These are phyloP conservation scores for Penicillium robsamsonii DNA, from an alignment of 495 filamentous ascomycete species.

Conservation along the genomic window DNA sequence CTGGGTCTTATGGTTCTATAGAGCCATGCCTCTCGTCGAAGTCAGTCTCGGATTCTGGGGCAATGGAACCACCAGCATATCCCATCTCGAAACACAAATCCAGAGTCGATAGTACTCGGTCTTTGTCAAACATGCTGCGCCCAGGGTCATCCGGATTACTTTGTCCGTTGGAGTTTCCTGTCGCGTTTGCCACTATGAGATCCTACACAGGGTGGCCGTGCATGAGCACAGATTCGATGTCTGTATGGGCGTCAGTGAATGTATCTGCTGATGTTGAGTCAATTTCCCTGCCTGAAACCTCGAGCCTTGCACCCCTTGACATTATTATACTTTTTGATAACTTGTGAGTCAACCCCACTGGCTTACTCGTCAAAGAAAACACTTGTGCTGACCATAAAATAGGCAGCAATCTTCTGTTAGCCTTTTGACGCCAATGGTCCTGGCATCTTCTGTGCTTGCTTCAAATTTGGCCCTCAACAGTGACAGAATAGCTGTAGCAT, in stretches of 20 bases:
- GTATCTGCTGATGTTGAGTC: slow-evolving; percentile 26
- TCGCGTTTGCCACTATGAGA: slow-evolving; percentile 23
- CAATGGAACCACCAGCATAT: neutral
- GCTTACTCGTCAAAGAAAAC: neutral
- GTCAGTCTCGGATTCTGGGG: neutral
- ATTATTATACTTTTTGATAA: slow-evolving; percentile 27
- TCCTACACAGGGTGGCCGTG: slow-evolving; percentile 9
- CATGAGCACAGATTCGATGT: slow-evolving; percentile 15
- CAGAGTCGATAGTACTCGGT: neutral
- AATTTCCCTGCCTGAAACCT: slow-evolving; percentile 12
- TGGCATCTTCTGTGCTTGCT: slow-evolving; percentile 19
- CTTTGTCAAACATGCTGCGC: neutral
- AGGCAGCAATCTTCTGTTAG: slow-evolving; percentile 17
- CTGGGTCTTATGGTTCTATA: slow-evolving; percentile 21
- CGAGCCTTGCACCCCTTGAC: slow-evolving; percentile 24
- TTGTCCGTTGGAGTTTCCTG: slow-evolving; percentile 21
- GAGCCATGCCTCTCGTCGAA: slow-evolving; percentile 3
- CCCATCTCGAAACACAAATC: neutral
- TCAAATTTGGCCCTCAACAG: slow-evolving; percentile 15
- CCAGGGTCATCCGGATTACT: slow-evolving; percentile 3
- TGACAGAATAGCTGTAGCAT: slow-evolving; percentile 22
- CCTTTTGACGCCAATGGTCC: slow-evolving; percentile 15
- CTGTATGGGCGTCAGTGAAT: slow-evolving; percentile 25
- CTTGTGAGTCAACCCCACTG: slow-evolving; percentile 12
- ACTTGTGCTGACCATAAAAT: slow-evolving; percentile 9